A percentile compares a stretch with the other conserved stretches of the same genome.
Conservation (phyloP, 2,329 filamentous ascomycete genomes). For the Plenodomus biglobosus region DNA sequence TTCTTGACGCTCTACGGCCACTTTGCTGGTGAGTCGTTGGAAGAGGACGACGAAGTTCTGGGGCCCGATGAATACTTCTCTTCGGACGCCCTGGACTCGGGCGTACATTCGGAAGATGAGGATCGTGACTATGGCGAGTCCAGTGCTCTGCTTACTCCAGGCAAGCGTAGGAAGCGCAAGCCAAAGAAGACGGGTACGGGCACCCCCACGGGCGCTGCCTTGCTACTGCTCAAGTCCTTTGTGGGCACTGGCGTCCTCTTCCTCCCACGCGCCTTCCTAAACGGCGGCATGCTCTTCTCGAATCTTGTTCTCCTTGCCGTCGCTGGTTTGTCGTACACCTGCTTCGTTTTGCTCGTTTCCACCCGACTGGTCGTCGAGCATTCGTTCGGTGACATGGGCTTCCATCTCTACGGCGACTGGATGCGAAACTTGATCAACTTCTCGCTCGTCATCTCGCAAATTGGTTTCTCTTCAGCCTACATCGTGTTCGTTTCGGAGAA, state of each 20-base stretch:
- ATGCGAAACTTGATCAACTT: slow-evolving; percentile 84
- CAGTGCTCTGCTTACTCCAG: slow-evolving; percentile 73
- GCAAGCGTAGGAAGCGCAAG: slow-evolving; percentile 71
- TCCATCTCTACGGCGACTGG: slow-evolving; percentile 84
- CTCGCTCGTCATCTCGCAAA: slow-evolving; percentile 92
- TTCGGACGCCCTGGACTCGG: slow-evolving; percentile 67
- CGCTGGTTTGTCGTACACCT: slow-evolving; percentile 89
- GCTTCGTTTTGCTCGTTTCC: slow-evolving; percentile 89
- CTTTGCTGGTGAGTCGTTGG: slow-evolving; percentile 94
- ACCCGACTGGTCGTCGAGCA: slow-evolving; percentile 82
- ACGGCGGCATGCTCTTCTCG: slow-evolving; percentile 96
- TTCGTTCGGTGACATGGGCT: slow-evolving; percentile 98
- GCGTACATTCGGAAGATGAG: slow-evolving; percentile 57
- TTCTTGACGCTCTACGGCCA: slow-evolving; percentile 95
- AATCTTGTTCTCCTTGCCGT: slow-evolving; percentile 86
- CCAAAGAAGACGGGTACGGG: slow-evolving; percentile 79
- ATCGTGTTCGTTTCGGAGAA: slow-evolving; percentile 98
- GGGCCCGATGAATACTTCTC: slow-evolving; percentile 89
- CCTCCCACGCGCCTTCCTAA: slow-evolving; percentile 87
- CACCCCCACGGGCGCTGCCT: slow-evolving; percentile 73
- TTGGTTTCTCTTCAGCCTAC: slow-evolving; percentile 92
- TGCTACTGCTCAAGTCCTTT: slow-evolving; percentile 94
- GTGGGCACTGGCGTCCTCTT: slow-evolving; percentile 96
- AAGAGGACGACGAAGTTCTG: slow-evolving; percentile 91
- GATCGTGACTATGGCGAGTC: slow-evolving; percentile 83